phyloP scores from a whole-genome alignment of 352 stramenopile species.

The Blastocystis sp. region DNA sequence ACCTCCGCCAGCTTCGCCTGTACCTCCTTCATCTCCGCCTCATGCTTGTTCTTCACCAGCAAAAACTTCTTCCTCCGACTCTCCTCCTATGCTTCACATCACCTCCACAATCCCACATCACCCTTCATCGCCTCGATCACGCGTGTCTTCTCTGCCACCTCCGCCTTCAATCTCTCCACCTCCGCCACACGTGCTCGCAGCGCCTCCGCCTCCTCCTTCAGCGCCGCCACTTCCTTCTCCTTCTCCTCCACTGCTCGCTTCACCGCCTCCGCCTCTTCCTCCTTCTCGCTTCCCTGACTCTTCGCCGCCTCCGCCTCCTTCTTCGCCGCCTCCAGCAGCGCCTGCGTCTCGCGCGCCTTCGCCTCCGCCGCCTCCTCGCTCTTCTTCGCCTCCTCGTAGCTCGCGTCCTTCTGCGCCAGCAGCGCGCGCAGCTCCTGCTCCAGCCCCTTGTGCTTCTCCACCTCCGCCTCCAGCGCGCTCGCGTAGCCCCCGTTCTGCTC shows the following conservation, averaged over 20 bases:
- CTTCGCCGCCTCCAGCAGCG: not conserved
- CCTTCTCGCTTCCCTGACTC: not conserved
- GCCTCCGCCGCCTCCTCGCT: slow-evolving; percentile 8
- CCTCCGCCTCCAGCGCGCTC: slow-evolving; percentile 16
- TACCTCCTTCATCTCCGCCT: slow-evolving; percentile 29
- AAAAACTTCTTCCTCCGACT: slow-evolving; percentile 27
- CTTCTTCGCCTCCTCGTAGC: slow-evolving; percentile 21
- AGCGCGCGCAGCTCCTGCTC: slow-evolving; percentile 32
- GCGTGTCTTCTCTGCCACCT: not conserved
- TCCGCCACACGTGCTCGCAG: not conserved
- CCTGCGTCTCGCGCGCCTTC: not conserved
- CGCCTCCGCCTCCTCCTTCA: slow-evolving; percentile 2
- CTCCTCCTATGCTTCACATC: not conserved
- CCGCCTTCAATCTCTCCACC: not conserved
- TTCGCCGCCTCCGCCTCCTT: slow-evolving; percentile 16
- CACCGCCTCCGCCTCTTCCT: not conserved
- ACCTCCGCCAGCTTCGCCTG: not conserved
- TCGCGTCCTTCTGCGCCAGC: not conserved
- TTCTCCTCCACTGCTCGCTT: not conserved
- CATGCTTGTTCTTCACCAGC: slow-evolving; percentile 60
- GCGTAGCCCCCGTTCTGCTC: not conserved
- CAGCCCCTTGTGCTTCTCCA: slow-evolving; percentile 42
- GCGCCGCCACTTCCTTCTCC: not conserved
- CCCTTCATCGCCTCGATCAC: slow-evolving; percentile 13
- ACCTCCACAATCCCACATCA: not conserved